Percentiles rank a stretch among this genome's conserved stretches.
Evolutionary conservation across 352 stramenopile genomes (phyloP).

Genomic region (Pythium grandisporangium): DNA sequence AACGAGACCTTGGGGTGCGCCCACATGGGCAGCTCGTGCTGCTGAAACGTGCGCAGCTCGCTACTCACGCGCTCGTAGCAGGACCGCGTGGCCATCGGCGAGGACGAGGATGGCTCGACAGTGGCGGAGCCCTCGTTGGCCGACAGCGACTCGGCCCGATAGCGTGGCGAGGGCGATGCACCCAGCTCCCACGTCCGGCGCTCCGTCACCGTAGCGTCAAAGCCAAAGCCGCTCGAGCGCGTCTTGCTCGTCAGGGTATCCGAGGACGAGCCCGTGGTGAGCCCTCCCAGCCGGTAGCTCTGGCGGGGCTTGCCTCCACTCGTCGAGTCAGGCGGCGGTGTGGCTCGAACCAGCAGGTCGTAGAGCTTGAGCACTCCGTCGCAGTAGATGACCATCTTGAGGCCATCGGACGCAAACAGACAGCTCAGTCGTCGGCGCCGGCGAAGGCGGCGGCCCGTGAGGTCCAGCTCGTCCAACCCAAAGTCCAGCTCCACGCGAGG

Average conservation of each 20-base stretch:
- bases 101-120: neutral
- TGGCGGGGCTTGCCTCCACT: neutral
- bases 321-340: too few species aligned
- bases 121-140: neutral
- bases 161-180: conserved; percentile 1
- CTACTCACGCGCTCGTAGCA: too few species aligned
- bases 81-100: neutral
- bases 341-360: conserved; percentile 24
- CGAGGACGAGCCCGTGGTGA: neutral
- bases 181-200: conserved; percentile 57
- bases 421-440: conserved; percentile 49
- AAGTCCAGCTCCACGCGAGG: conserved; percentile 49
- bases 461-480: conserved; percentile 33
- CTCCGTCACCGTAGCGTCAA: conserved; percentile 50
- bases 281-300: neutral
- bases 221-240: conserved; percentile 44
- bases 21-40: conserved; percentile 58
- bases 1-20: conserved; percentile 72
- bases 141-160: conserved; percentile 10
- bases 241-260: conserved; percentile 27
- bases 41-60: conserved; percentile 59
- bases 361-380: conserved; percentile 59
- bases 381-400: conserved; percentile 58
- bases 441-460: conserved; percentile 33
- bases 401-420: conserved; percentile 51